Percentiles rank a stretch among this genome's conserved stretches.
These are phyloP conservation scores for Scedosporium aurantiacum DNA, from an alignment of 2,329 filamentous ascomycete species.

Conservation along the genomic window DNA sequence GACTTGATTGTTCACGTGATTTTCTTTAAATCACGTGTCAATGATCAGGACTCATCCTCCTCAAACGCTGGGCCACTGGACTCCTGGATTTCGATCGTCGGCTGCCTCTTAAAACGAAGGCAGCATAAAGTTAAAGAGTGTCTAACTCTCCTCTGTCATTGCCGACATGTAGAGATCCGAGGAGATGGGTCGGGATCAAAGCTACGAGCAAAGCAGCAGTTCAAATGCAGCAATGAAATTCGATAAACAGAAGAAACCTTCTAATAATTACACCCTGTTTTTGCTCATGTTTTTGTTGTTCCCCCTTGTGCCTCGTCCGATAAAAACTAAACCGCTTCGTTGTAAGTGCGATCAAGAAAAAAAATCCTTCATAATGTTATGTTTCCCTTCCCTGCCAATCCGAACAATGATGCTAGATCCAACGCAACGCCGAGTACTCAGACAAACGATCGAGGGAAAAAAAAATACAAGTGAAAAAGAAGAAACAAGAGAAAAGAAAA, in stretches of 20 bases:
- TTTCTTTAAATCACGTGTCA: too few species aligned
- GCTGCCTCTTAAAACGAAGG: too few species aligned
- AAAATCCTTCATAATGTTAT: not conserved
- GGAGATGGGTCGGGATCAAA: too few species aligned
- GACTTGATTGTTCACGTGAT: too few species aligned
- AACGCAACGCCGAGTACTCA: not conserved
- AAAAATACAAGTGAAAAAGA: not conserved
- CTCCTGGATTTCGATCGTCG: too few species aligned
- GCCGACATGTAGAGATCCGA: too few species aligned
- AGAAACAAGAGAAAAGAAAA: not conserved
- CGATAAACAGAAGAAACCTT: not conserved
- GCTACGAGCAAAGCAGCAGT: too few species aligned
- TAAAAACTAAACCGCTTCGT: not conserved
- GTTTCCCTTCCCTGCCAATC: not conserved
- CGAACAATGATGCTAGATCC: not conserved
- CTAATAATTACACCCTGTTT: not conserved
- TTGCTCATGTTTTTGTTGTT: not conserved
- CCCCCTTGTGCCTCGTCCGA: not conserved
- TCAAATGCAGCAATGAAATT: too few species aligned
- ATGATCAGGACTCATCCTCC: too few species aligned
- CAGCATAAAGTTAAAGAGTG: too few species aligned
- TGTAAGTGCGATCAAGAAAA: not conserved
- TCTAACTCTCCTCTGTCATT: too few species aligned
- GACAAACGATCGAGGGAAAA: not conserved
- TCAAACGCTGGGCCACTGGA: too few species aligned